A percentile compares a stretch with the other conserved stretches of the same genome.
Evolutionary conservation across 148 eudicot species (phyloP).

Genomic region (Heliamphora exappendiculata): DNA sequence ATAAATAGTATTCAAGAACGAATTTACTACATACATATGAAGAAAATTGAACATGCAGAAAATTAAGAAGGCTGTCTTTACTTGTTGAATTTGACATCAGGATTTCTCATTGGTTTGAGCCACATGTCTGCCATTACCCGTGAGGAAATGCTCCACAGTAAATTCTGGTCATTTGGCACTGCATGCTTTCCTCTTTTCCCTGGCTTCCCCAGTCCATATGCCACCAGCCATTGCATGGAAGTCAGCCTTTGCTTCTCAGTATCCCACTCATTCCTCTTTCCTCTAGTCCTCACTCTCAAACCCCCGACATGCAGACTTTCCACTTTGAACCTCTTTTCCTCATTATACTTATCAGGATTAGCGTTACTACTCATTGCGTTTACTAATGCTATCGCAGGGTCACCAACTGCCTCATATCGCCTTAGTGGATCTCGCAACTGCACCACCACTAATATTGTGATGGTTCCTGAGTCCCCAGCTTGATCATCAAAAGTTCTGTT

Average conservation of each 20-base stretch:
- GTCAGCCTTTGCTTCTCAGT: constrained; percentile 78
- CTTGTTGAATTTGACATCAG: constrained; percentile 69
- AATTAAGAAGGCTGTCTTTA: constrained; percentile 18
- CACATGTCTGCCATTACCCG: constrained; percentile 94
- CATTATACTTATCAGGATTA: constrained; percentile 23
- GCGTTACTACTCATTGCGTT: constrained; percentile 33
- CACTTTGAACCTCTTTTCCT: constrained; percentile 48
- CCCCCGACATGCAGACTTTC: constrained; percentile 72
- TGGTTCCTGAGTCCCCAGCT: constrained; percentile 15
- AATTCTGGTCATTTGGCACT: constrained; percentile 38
- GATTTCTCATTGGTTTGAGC: constrained; percentile 86
- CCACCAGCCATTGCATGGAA: constrained; percentile 88
- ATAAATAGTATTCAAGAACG: not conserved
- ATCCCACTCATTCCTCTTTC: constrained; percentile 68
- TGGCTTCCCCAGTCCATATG: constrained; percentile 54
- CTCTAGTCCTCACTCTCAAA: constrained; percentile 44
- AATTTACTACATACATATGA: not conserved
- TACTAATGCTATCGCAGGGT: constrained; percentile 58
- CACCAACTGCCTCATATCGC: constrained; percentile 84
- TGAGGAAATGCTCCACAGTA: constrained; percentile 88
- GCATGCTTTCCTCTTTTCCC: constrained; percentile 43
- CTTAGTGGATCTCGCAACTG: constrained; percentile 83
- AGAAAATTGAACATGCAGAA: not conserved
- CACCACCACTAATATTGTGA: constrained; percentile 36
- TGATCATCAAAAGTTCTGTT: not conserved